Percentiles rank a stretch among this genome's conserved stretches.
phyloP scores from a whole-genome alignment of 306 rosid species.

The Luffa acutangula region DNA sequence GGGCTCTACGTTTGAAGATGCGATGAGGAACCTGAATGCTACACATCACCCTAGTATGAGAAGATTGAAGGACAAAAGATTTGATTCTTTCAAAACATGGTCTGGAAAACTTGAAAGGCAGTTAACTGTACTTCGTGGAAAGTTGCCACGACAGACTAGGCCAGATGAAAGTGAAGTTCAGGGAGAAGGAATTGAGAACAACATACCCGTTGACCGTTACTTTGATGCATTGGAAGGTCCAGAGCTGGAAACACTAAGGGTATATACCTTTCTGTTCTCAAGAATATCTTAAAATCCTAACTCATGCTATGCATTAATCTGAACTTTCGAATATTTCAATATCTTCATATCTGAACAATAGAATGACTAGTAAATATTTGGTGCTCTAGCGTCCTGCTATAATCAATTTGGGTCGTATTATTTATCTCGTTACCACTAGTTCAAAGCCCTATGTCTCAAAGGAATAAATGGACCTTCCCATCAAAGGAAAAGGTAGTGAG shows the following conservation, averaged over 20 bases:
- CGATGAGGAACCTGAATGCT: neutral
- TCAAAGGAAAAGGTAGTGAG: neutral
- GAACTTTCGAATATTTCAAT: neutral
- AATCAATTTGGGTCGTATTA: neutral
- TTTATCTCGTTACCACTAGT: neutral
- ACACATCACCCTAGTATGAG: conserved; percentile 22
- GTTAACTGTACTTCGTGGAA: conserved; percentile 50
- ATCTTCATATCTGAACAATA: neutral
- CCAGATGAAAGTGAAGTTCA: conserved; percentile 16
- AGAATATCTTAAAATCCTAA: neutral
- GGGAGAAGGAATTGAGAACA: conserved; percentile 21
- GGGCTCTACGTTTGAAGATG: conserved; percentile 11
- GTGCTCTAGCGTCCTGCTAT: neutral
- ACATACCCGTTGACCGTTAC: conserved; percentile 55
- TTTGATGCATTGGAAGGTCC: conserved; percentile 54
- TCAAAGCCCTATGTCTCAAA: neutral
- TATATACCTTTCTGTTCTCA: conserved; percentile 11
- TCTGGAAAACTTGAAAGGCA: conserved; percentile 71
- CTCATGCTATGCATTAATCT: neutral
- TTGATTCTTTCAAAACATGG: conserved; percentile 74
- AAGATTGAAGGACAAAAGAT: conserved; percentile 42
- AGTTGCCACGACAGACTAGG: conserved; percentile 13
- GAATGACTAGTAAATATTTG: neutral
- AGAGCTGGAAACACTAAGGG: conserved; percentile 68
- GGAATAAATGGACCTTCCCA: neutral